Percentiles rank a stretch among this genome's conserved stretches.
phyloP scores from a whole-genome alignment of 2,329 filamentous ascomycete species.

The Fonsecaea pedrosoi region DNA sequence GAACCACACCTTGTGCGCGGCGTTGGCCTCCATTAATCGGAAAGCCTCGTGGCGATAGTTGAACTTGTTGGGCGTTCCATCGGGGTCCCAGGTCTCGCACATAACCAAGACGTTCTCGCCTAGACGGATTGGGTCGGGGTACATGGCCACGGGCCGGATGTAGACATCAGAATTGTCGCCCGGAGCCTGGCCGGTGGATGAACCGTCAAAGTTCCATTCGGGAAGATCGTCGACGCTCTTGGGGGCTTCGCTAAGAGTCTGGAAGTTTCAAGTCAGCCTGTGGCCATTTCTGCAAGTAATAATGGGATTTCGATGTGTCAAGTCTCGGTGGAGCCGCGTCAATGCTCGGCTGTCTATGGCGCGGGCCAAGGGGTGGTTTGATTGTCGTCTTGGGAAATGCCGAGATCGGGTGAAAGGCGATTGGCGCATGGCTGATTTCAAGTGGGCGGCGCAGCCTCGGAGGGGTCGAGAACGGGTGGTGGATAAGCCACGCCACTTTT shows the following conservation, averaged over 20 bases:
- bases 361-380: conserved; percentile 21
- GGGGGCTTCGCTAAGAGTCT: conserved; percentile 70
- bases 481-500: conserved; percentile 26
- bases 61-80: conserved; percentile 96
- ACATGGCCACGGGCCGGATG: conserved; percentile 87
- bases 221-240: conserved; percentile 68
- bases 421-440: conserved; percentile 22
- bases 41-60: conserved; percentile 94
- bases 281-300: conserved; percentile 28
- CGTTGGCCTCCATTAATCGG: conserved; percentile 87
- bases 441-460: conserved; percentile 24
- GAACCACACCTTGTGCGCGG: conserved; percentile 89
- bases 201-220: conserved; percentile 86
- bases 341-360: conserved; percentile 11
- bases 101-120: conserved; percentile 93
- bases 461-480: neutral
- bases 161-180: conserved; percentile 98
- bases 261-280: conserved; percentile 35
- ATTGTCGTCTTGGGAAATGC: conserved; percentile 20
- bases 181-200: conserved; percentile 88
- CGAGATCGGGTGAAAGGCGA: conserved; percentile 29
- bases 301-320: conserved; percentile 33
- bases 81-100: conserved; percentile 90
- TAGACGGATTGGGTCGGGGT: conserved; percentile 88
- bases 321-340: conserved; percentile 27